Base-by-base conservation (phyloP, 2,329 filamentous ascomycete genomes). In the Talaromyces sp. region DNA sequence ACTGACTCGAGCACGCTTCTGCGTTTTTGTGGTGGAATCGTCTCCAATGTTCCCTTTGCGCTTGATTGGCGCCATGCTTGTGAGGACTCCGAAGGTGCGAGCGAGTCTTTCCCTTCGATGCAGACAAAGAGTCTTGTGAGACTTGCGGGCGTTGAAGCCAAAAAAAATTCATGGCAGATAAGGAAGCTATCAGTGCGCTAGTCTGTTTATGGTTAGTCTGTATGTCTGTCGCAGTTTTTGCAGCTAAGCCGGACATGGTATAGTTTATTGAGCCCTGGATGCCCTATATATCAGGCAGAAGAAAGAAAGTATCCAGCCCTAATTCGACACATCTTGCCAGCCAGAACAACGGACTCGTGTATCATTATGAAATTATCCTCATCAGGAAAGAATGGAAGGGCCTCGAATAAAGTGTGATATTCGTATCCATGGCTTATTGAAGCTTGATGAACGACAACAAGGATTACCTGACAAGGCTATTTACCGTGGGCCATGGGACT, bases 11-110 rank as follows among this genome's bases (percentile, higher is more conserved):
- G 72, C 76, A 66, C 76, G 74, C 66, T 79, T 79, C 66, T 76
- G 75, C 7, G 71, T 71, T 56, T 76, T 73, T 64, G 67, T 65
- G 50, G 70, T 66, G 40, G 57, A 28, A 64, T 77, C 73, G 60
- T 77, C 74, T 21, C 72, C 71, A 60, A 70, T 70, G 67, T 75
- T 74, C 66, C 73, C 75, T 71, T 80, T 80, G 69, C 78, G 77
- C 71, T 80, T 80, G 14, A 77, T 72, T 40, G 76, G 77, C 65
- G 76, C 78, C 78, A 80, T 80, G n/a, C 23, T 67, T 52, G 54
- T 55, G 52, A 31, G 33, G 21, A 37, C 5, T 21, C 48, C 40
- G 40, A 42, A 33, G 23, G 39, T 46, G 16, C 21, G 48, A 54
- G 33, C 40, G 21, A 48, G 39, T 54, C 44, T 54, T 28, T 48